Percentiles rank a stretch among this genome's conserved stretches.
These are phyloP conservation scores for Sporisorium exsertum DNA, from an alignment of 1,284 basidiomycete genomes.

Conservation along the genomic window DNA sequence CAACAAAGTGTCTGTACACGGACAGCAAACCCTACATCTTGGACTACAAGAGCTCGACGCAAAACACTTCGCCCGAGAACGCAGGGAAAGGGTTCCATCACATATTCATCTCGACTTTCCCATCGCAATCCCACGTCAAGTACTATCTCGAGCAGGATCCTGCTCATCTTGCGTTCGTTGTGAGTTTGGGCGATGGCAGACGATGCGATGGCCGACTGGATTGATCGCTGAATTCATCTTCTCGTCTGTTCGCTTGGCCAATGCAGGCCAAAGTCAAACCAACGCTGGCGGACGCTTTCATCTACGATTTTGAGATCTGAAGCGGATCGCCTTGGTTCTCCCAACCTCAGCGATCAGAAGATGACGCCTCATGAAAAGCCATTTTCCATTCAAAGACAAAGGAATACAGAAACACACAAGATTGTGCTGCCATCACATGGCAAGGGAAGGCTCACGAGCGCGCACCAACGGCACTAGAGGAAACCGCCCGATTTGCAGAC, in stretches of 20 bases:
- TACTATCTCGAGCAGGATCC: conserved; percentile 53
- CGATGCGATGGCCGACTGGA: neutral
- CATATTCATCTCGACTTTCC: conserved; percentile 53
- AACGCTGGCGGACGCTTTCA: conserved; percentile 36
- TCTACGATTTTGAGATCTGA: conserved; percentile 50
- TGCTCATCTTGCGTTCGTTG: conserved; percentile 45
- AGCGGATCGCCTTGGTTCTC: neutral
- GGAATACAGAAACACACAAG: conserved; percentile 1
- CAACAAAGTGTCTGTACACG: conserved; percentile 14
- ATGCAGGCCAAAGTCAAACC: conserved; percentile 38
- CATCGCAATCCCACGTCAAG: conserved; percentile 28
- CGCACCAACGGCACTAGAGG: conserved; percentile 17
- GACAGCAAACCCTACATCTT: conserved; percentile 47
- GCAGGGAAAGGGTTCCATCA: conserved; percentile 53
- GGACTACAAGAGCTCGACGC: conserved; percentile 45
- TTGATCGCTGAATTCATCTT: neutral
- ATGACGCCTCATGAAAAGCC: neutral
- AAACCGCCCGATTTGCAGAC: neutral
- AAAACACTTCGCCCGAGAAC: conserved; percentile 43
- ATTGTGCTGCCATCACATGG: too few relatives aligned
- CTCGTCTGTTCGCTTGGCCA: neutral
- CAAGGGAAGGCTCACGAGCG: conserved; percentile 2
- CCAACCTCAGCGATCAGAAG: neutral
- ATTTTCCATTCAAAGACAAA: neutral
- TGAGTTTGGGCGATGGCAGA: conserved; percentile 10